Conservation (phyloP, 2,329 filamentous ascomycete genomes). For the Fusarium setosum region DNA sequence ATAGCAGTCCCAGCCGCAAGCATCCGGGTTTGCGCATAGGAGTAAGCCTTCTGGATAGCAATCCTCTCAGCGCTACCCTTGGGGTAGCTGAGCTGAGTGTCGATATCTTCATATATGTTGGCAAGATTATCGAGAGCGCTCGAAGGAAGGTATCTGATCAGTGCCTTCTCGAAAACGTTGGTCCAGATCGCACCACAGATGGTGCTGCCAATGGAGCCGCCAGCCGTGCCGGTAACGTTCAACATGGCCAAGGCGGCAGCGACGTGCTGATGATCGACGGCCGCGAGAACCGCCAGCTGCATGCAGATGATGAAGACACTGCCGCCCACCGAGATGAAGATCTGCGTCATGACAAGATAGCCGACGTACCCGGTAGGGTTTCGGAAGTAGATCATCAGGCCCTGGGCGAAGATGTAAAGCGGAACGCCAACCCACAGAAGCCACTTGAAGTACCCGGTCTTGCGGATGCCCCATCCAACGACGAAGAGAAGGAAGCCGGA, state of each 20-base stretch:
- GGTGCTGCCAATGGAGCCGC: constrained; percentile 1
- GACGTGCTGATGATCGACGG: constrained; percentile 7
- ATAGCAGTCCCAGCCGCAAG: constrained; percentile 34
- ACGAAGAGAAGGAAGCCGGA: constrained; percentile 1
- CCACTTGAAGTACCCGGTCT: constrained; percentile 10
- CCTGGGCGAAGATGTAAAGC: constrained; percentile 5
- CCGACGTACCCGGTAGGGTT: constrained; percentile 1
- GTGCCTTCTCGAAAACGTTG: not conserved
- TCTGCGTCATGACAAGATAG: constrained; percentile 7
- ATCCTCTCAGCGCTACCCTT: constrained; percentile 51
- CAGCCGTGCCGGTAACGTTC: not conserved
- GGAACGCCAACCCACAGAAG: constrained; percentile 9
- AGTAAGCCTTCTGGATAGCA: constrained; percentile 59
- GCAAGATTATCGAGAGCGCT: constrained; percentile 41
- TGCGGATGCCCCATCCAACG: constrained; percentile 2
- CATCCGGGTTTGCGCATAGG: constrained; percentile 28
- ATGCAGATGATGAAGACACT: constrained; percentile 3
- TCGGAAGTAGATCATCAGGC: constrained; percentile 10
- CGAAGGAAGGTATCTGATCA: constrained; percentile 1
- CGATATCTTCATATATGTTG: constrained; percentile 53
- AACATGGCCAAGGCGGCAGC: constrained; percentile 3
- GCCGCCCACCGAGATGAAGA: constrained; percentile 1
- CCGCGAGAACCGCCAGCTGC: constrained; percentile 3
- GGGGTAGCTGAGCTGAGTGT: constrained; percentile 49
- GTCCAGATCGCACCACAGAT: constrained; percentile 11